Conservation (phyloP, 2,329 filamentous ascomycete species). For the Paramyrothecium sp. region DNA sequence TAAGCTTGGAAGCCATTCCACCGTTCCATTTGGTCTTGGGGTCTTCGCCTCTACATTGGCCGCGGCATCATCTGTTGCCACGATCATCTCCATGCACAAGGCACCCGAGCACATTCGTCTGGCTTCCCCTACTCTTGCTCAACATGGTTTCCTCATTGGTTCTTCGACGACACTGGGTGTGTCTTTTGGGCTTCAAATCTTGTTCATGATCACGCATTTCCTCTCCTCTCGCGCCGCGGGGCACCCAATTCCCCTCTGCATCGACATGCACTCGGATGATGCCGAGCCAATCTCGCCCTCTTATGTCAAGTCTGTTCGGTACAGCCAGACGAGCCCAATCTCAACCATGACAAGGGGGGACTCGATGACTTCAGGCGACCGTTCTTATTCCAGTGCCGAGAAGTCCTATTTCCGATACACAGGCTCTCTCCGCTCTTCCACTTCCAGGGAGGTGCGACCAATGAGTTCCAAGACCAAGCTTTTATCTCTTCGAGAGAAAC, state of each 20-base stretch:
- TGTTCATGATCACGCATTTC: conserved; percentile 46
- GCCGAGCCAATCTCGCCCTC: conserved; percentile 15
- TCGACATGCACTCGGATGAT: conserved; percentile 18
- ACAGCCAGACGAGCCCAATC: conserved; percentile 41
- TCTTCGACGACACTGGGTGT: conserved; percentile 43
- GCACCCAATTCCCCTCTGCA: conserved; percentile 12
- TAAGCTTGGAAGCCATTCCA: conserved; percentile 19
- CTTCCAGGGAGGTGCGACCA: conserved; percentile 49
- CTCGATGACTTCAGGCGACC: conserved; percentile 36
- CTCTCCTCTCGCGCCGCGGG: conserved; percentile 29
- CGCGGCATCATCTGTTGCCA: conserved; percentile 41
- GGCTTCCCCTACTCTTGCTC: conserved; percentile 13
- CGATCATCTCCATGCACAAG: conserved; percentile 37
- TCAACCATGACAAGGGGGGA: conserved; percentile 17
- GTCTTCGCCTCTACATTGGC: conserved; percentile 42
- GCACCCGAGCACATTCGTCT: too few species aligned
- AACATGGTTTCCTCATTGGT: conserved; percentile 38
- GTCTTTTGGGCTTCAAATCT: conserved; percentile 45
- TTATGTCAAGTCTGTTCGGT: conserved; percentile 52
- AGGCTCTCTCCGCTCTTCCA: conserved; percentile 32
- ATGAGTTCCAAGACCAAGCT: conserved; percentile 57
- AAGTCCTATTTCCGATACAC: conserved; percentile 20
- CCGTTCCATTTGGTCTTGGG: conserved; percentile 22
- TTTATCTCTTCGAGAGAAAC: conserved; percentile 40
- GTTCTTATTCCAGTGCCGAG: conserved; percentile 39